These are phyloP conservation scores for Logfia minima DNA, from an alignment of 129 eudicot species.

Conservation along the genomic window DNA sequence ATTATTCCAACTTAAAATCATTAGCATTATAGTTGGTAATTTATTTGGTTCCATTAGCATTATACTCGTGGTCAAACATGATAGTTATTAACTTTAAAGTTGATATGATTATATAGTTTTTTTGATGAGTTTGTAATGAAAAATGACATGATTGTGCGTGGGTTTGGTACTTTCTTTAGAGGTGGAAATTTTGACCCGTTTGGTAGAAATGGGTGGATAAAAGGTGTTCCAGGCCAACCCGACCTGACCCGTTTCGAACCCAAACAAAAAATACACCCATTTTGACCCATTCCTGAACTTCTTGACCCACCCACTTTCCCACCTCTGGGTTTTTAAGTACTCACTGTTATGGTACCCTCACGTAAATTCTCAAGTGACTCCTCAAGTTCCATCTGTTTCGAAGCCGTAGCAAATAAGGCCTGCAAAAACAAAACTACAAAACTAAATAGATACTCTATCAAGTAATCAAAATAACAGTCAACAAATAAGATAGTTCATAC, in stretches of 20 bases:
- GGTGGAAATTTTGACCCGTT: no score
- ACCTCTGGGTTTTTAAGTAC: slow-evolving; percentile 7
- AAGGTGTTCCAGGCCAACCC: no score
- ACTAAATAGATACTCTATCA: no score
- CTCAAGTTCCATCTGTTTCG: slow-evolving; percentile 93
- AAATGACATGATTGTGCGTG: no score
- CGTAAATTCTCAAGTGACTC: slow-evolving; percentile 69
- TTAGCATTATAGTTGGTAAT: slow-evolving; percentile 1
- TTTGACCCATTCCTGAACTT: background rate
- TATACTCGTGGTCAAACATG: background rate
- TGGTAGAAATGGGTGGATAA: no score
- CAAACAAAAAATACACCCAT: no score
- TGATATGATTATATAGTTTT: no score
- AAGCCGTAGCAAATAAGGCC: slow-evolving; percentile 86
- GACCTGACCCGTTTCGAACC: no score
- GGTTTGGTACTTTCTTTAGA: no score
- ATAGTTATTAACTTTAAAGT: no score
- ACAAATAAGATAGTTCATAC: slow-evolving; percentile 35
- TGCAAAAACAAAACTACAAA: slow-evolving; percentile 16
- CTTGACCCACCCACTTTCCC: background rate
- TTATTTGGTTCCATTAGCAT: slow-evolving; percentile 6
- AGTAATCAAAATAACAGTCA: no score
- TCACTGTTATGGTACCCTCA: slow-evolving; percentile 59
- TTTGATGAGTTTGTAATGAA: no score
- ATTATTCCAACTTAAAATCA: slow-evolving; percentile 25